phyloP scores from a whole-genome alignment of 495 filamentous ascomycete genomes.

The Immersiella caudata region DNA sequence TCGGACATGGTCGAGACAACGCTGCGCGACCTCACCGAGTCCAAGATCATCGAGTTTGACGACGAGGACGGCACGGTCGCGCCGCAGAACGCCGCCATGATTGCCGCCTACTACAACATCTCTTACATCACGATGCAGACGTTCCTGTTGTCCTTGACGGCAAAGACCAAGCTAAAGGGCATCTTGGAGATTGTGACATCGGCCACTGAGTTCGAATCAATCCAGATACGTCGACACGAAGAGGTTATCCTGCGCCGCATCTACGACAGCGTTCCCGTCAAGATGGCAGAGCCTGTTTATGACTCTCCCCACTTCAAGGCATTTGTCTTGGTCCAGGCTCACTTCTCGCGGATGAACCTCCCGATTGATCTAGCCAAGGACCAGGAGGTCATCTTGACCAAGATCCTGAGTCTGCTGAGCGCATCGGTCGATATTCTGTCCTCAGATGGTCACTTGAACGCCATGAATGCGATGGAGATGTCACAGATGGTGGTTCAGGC shows the following conservation, averaged over 20 bases:
- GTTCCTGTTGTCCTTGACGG: constrained; percentile 90
- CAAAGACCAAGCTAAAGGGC: constrained; percentile 88
- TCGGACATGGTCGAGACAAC: constrained; percentile 95
- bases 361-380: constrained; percentile 97
- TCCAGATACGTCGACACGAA: constrained; percentile 94
- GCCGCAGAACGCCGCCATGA: constrained; percentile 94
- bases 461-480: constrained; percentile 98
- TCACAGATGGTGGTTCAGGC: constrained; percentile 99
- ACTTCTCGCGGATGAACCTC: constrained; percentile 96
- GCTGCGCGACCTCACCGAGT: constrained; percentile 85
- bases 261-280: constrained; percentile 92
- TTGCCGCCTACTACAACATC: constrained; percentile 98
- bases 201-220: constrained; percentile 92
- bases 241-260: constrained; percentile 85
- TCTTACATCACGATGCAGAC: constrained; percentile 99
- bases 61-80: constrained; percentile 93
- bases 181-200: constrained; percentile 97
- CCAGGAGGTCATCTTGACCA: constrained; percentile 83
- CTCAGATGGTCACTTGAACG: constrained; percentile 93
- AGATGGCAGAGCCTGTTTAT: constrained; percentile 82
- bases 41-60: constrained; percentile 94
- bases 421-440: constrained; percentile 94
- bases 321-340: constrained; percentile 92
- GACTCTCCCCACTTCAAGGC: constrained; percentile 98
- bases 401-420: constrained; percentile 84